phyloP scores from a whole-genome alignment of 2,329 filamentous ascomycete genomes.

The Sclerotinia sclerotiorum region DNA sequence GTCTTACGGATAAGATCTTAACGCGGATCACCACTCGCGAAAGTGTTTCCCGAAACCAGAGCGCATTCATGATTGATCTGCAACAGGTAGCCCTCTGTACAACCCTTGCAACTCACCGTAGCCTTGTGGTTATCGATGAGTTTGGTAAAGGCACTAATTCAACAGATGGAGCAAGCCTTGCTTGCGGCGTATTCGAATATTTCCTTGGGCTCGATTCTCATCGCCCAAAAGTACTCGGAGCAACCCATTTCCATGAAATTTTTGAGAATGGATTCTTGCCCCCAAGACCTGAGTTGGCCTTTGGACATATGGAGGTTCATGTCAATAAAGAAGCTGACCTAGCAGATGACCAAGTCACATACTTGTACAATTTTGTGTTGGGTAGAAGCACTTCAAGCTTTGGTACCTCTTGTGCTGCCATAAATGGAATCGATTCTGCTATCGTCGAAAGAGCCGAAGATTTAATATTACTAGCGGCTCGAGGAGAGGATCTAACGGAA shows the following conservation, averaged over 20 bases:
- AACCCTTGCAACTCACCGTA: constrained; percentile 70
- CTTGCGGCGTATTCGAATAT: constrained; percentile 57
- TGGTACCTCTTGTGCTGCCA: constrained; percentile 78
- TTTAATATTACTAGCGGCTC: constrained; percentile 65
- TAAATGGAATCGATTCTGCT: constrained; percentile 75
- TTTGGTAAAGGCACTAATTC: constrained; percentile 69
- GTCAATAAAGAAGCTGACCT: constrained; percentile 53
- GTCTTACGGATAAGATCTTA: constrained; percentile 88
- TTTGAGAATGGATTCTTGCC: constrained; percentile 63
- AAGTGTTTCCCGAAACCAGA: constrained; percentile 58
- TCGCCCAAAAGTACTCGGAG: constrained; percentile 58
- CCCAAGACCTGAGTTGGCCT: constrained; percentile 51
- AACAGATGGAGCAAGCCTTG: constrained; percentile 58
- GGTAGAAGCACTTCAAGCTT: constrained; percentile 80
- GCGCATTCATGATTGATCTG: constrained; percentile 73
- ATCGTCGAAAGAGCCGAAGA: constrained; percentile 76
- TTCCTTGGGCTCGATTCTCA: constrained; percentile 50
- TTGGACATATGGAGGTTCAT: constrained; percentile 72
- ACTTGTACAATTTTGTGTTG: constrained; percentile 67
- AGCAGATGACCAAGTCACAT: constrained; percentile 64
- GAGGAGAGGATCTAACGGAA: constrained; percentile 70
- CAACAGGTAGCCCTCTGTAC: constrained; percentile 81
- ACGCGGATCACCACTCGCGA: constrained; percentile 78
- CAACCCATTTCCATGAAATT: constrained; percentile 70
- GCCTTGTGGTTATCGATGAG: constrained; percentile 87